phyloP scores from a whole-genome alignment of 345 rosid species.

The Lepidium sativum region DNA sequence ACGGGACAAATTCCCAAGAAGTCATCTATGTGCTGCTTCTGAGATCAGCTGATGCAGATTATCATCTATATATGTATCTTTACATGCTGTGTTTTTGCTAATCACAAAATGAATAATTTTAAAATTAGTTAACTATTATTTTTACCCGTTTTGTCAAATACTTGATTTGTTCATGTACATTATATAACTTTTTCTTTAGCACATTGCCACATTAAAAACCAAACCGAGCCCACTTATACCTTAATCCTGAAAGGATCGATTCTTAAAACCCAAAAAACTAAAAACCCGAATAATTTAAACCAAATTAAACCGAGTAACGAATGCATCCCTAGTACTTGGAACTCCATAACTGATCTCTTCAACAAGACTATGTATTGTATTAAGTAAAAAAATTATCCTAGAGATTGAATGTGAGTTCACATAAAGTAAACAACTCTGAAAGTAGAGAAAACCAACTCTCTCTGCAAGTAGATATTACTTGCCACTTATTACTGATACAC shows the following conservation, averaged over 20 bases:
- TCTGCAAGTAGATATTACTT: not conserved
- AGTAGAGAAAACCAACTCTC: not conserved
- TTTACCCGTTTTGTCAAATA: too few relatives aligned
- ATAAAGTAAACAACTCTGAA: not conserved
- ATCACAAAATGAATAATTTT: too few relatives aligned
- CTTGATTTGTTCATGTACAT: too few relatives aligned
- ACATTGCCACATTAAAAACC: too few relatives aligned
- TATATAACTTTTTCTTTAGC: too few relatives aligned
- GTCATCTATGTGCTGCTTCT: slow-evolving; percentile 55
- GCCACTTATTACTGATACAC: slow-evolving; percentile 44
- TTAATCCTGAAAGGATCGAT: too few relatives aligned
- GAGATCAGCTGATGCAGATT: slow-evolving; percentile 4
- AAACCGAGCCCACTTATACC: too few relatives aligned
- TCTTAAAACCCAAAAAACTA: too few relatives aligned
- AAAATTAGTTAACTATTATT: too few relatives aligned
- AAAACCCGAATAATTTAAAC: too few relatives aligned
- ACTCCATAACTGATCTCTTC: not conserved
- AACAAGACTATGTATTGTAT: not conserved
- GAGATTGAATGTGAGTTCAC: not conserved
- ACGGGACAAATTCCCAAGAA: slow-evolving; percentile 60
- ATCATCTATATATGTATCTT: not conserved
- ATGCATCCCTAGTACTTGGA: too few relatives aligned
- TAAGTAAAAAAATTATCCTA: not conserved
- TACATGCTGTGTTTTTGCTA: not conserved
- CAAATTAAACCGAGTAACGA: too few relatives aligned